Evolutionary conservation across 306 rosid species (phyloP).

Genomic region (Sindora glabra): DNA sequence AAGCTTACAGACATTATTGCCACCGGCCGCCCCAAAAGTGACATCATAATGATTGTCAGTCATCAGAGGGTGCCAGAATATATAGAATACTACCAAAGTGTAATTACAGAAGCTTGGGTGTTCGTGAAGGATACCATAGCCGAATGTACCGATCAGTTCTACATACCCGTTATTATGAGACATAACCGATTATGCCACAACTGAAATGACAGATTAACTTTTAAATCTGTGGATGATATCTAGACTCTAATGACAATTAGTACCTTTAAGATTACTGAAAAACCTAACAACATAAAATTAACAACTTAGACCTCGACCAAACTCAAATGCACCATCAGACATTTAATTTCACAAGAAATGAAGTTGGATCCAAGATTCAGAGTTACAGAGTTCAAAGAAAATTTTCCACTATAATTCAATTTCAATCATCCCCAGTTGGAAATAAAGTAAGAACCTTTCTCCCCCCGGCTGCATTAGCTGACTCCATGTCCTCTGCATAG

Average conservation of each 20-base stretch:
- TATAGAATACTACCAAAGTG: slow-evolving; percentile 18
- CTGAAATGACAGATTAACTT: too few species aligned
- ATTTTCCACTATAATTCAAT: slow-evolving; percentile 20
- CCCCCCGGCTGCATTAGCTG: slow-evolving; percentile 72
- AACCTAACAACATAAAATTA: slow-evolving; percentile 23
- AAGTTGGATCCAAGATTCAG: slow-evolving; percentile 13
- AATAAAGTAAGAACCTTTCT: slow-evolving; percentile 86
- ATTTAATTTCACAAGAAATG: slow-evolving; percentile 21
- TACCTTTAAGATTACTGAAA: slow-evolving; percentile 20
- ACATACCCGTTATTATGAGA: neutral
- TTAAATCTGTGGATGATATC: slow-evolving; percentile 30
- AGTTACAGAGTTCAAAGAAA: neutral
- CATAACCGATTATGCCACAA: slow-evolving; percentile 18
- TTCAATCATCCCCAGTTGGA: slow-evolving; percentile 89
- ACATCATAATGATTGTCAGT: slow-evolving; percentile 39
- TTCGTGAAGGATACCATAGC: slow-evolving; percentile 8
- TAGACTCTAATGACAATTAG: slow-evolving; percentile 32
- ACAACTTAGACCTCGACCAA: slow-evolving; percentile 28
- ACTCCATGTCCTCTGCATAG: slow-evolving; percentile 73
- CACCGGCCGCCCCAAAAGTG: slow-evolving; percentile 35
- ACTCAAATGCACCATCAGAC: slow-evolving; percentile 26
- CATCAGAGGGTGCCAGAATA: slow-evolving; percentile 36
- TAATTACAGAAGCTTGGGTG: slow-evolving; percentile 28
- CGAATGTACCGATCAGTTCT: slow-evolving; percentile 7
- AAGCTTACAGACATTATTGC: slow-evolving; percentile 18